These are phyloP conservation scores for Saturnispora quitensis DNA, from an alignment of 805 yeast species.

Conservation along the genomic window DNA sequence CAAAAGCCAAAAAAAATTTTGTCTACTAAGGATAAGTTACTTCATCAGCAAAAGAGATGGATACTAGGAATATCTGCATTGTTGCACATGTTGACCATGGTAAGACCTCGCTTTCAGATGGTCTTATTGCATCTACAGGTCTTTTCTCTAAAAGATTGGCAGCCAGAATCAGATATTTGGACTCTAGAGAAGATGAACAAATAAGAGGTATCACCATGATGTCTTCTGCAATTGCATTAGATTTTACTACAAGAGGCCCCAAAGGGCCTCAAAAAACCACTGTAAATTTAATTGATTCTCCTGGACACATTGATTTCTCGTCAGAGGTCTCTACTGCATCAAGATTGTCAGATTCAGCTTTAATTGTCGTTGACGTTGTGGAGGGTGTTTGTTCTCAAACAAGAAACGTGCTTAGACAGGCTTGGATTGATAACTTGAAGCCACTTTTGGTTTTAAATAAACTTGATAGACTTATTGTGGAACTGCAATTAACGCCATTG, in stretches of 20 bases:
- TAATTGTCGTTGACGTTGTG: conserved; percentile 89
- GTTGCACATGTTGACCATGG: conserved; percentile 99
- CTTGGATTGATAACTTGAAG: conserved; percentile 87
- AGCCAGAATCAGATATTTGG: conserved; percentile 87
- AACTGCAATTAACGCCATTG: conserved; percentile 67
- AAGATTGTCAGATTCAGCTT: conserved; percentile 92
- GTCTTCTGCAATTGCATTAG: conserved; percentile 88
- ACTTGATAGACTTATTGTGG: conserved; percentile 77
- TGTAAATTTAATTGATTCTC: conserved; percentile 91
- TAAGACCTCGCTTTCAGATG: conserved; percentile 89
- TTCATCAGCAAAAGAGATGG: conserved; percentile 34
- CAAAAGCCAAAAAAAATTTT: not conserved
- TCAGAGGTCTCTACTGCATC: conserved; percentile 96
- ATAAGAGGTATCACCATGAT: conserved; percentile 97
- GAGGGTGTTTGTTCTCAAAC: conserved; percentile 99
- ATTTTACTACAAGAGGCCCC: conserved; percentile 54
- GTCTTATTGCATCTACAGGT: conserved; percentile 89
- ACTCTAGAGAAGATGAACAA: conserved; percentile 94
- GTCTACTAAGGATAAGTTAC: not conserved
- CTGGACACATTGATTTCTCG: conserved; percentile 98
- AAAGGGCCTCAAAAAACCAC: conserved; percentile 28
- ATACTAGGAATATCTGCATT: conserved; percentile 85
- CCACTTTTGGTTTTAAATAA: conserved; percentile 87
- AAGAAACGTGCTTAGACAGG: conserved; percentile 85
- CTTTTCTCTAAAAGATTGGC: conserved; percentile 92